Percentiles rank a stretch among this genome's conserved stretches.
Evolutionary conservation across 2,329 filamentous ascomycete genomes (phyloP).

Genomic region (Dactylellina drechsleri): DNA sequence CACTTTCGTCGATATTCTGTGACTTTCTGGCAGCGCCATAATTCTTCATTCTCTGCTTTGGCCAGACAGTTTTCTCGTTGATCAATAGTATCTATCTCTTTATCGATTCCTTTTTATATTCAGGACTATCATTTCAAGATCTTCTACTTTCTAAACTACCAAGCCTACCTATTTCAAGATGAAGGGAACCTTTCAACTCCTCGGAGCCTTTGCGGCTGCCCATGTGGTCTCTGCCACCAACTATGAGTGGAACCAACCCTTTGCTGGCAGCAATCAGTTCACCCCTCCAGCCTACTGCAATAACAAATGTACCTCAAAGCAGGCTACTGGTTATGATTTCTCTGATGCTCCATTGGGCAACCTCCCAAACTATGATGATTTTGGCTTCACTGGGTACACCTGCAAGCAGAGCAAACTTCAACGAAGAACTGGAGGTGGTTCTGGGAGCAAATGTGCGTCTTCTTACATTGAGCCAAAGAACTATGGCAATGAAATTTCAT

Average conservation of each 20-base stretch:
- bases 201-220: conserved; percentile 46
- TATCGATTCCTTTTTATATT: conserved; percentile 30
- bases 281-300: conserved; percentile 39
- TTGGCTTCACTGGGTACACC: conserved; percentile 46
- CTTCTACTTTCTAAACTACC: conserved; percentile 15
- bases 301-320: conserved; percentile 42
- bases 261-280: conserved; percentile 42
- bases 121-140: conserved; percentile 38
- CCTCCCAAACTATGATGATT: conserved; percentile 45
- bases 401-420: conserved; percentile 50
- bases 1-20: conserved; percentile 33
- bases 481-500: conserved; percentile 63
- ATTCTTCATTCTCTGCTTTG: conserved; percentile 44
- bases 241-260: conserved; percentile 39
- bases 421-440: conserved; percentile 36
- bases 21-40: conserved; percentile 49
- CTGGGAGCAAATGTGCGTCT: conserved; percentile 58
- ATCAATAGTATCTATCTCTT: conserved; percentile 22
- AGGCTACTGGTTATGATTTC: conserved; percentile 47
- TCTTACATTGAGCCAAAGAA: conserved; percentile 65
- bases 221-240: conserved; percentile 48
- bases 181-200: conserved; percentile 49
- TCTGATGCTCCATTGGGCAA: conserved; percentile 43
- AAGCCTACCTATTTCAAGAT: conserved; percentile 37
- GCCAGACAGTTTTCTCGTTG: conserved; percentile 50